Evolutionary conservation across 495 filamentous ascomycete species (phyloP).

Genomic region (Opeltia flavorubescens): DNA sequence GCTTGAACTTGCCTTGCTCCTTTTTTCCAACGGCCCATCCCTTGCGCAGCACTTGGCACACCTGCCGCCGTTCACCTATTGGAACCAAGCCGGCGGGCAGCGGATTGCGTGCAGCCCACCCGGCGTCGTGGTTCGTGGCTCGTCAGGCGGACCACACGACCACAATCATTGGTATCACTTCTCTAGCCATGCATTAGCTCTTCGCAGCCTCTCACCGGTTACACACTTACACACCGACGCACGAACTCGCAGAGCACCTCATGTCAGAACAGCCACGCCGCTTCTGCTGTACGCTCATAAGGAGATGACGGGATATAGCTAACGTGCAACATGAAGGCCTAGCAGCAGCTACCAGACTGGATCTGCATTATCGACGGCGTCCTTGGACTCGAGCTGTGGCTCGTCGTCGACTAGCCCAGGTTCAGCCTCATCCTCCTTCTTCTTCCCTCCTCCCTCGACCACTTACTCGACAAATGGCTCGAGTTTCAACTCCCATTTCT

Average conservation of each 20-base stretch:
- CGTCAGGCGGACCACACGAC: constrained; percentile 5
- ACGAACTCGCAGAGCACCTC: too few species aligned
- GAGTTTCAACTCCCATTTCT: constrained; percentile 25
- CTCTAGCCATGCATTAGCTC: constrained; percentile 8
- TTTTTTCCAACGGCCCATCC: constrained; percentile 19
- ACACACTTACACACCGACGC: constrained; percentile 8
- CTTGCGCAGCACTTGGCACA: constrained; percentile 19
- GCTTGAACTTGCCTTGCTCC: constrained; percentile 20
- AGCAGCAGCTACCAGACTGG: constrained; percentile 28
- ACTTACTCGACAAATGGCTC: constrained; percentile 13
- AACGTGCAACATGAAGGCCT: constrained; percentile 11
- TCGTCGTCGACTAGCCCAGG: constrained; percentile 12
- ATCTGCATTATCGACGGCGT: constrained; percentile 31
- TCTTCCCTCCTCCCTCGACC: constrained; percentile 11
- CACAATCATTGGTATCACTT: constrained; percentile 4
- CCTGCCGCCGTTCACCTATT: background rate
- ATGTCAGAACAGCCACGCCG: background rate
- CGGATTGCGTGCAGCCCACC: background rate
- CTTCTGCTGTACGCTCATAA: constrained; percentile 1
- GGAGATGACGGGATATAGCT: constrained; percentile 4
- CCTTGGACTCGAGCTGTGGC: constrained; percentile 35
- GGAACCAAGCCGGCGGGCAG: background rate
- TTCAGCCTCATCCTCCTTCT: constrained; percentile 7
- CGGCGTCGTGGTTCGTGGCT: constrained; percentile 9
- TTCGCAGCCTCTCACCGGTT: constrained; percentile 2